Base-by-base conservation (phyloP, 306 rosid genomes). In the Carpinus viminea region DNA sequence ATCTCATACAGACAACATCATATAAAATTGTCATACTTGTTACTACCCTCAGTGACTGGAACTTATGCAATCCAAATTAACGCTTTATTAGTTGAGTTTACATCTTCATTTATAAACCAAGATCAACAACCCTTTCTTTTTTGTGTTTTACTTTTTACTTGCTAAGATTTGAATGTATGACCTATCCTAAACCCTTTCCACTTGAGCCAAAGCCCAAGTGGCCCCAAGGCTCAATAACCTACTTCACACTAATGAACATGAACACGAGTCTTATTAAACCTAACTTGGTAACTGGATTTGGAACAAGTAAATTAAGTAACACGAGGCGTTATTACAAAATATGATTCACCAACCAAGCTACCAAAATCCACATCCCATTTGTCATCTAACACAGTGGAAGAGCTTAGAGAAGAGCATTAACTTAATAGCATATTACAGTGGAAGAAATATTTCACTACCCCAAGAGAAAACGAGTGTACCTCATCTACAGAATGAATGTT, bases 401-500 rank as follows among this genome's bases (percentile, higher is more conserved):
- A 11, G 52, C 52, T 48, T 48, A 48, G 15, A 11, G 52, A 48
- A 48, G 52, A 48, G 52, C 52, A 48, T 12, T 48, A 2, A 48
- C 52, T 13, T 47, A 71, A 21, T 13, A 17, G 41, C 46, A 12
- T 50, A 20, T 45, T 71, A 21, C 16, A 36, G 18, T 7, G 47
- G 64, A 13, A 66, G 36, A 74, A 66, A 64, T n/a, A 72, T 12
- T 43, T 52, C 12, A 21, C 18, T 17, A n/a, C 55, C 70, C 57
- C 21, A 12, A 71, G 62, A 82, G 77, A 52, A 64, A 80, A 46
- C 55, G 77, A 64, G 24, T n/a, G 64, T 84, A 95, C 99, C 99
- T 91, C 98, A 81, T 93, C 97, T 54, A 95, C 98, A 38, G 97
- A 89, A 85, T 93, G 99, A 82, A 84, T 82, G 77, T 95, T 95